These are phyloP conservation scores for Diplodia scrobiculata DNA, from an alignment of 2,329 filamentous ascomycete genomes.

Conservation along the genomic window DNA sequence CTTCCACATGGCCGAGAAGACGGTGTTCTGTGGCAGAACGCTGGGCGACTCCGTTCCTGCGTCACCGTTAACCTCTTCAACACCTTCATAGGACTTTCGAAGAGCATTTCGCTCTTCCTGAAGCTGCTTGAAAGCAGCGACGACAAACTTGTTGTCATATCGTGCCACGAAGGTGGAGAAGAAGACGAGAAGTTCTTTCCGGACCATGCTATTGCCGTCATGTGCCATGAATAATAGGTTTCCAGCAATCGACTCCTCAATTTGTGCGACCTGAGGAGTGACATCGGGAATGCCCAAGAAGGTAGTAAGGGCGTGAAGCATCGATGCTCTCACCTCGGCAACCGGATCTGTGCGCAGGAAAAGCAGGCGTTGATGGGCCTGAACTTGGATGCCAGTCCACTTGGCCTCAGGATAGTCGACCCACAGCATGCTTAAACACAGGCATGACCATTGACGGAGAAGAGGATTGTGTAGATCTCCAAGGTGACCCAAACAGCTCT, in stretches of 20 bases:
- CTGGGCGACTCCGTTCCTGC: constrained; percentile 4
- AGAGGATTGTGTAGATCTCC: constrained; percentile 84
- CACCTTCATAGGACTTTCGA: neutral
- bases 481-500: constrained; percentile 80
- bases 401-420: constrained; percentile 88
- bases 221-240: constrained; percentile 88
- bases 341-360: constrained; percentile 80
- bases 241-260: constrained; percentile 88
- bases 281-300: constrained; percentile 92
- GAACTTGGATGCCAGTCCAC: constrained; percentile 89
- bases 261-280: constrained; percentile 84
- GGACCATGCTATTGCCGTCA: constrained; percentile 90
- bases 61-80: constrained; percentile 8
- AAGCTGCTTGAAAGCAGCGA: constrained; percentile 88
- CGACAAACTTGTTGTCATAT: constrained; percentile 89
- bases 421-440: constrained; percentile 96
- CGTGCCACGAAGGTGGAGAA: constrained; percentile 87
- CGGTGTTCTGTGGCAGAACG: constrained; percentile 71
- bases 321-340: constrained; percentile 88
- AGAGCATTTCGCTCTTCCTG: constrained; percentile 54
- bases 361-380: constrained; percentile 78
- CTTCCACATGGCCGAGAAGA: constrained; percentile 93
- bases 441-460: constrained; percentile 89
- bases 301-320: constrained; percentile 89
- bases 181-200: constrained; percentile 90